Evolutionary conservation across 2,329 filamentous ascomycete species (phyloP).

Genomic region (Pseudogymnoascus sp.): DNA sequence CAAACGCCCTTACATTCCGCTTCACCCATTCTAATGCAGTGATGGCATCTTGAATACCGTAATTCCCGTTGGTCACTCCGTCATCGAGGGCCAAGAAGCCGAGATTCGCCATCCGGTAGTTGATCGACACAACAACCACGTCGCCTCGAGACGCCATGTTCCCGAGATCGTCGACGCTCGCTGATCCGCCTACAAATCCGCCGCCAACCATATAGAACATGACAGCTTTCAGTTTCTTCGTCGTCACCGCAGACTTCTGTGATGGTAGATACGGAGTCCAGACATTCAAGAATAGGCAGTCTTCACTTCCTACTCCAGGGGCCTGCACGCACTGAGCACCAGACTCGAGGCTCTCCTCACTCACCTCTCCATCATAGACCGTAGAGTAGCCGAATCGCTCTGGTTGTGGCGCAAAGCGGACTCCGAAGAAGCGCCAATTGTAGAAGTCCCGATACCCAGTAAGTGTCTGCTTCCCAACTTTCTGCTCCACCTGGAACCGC

Average conservation of each 20-base stretch:
- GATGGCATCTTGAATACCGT: conserved; percentile 8
- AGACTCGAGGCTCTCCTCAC: conserved; percentile 36
- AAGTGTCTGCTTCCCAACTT: conserved; percentile 35
- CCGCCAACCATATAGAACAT: conserved; percentile 25
- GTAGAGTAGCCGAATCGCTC: conserved; percentile 31
- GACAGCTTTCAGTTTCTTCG: conserved; percentile 25
- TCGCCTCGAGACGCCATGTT: conserved; percentile 24
- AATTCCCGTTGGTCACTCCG: conserved; percentile 38
- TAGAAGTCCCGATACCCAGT: conserved; percentile 44
- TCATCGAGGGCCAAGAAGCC: conserved; percentile 39
- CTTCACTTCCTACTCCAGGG: conserved; percentile 26
- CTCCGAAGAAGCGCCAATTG: conserved; percentile 32
- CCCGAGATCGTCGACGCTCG: conserved; percentile 22
- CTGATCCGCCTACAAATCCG: conserved; percentile 27
- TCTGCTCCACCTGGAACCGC: conserved; percentile 31
- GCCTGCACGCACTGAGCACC: conserved; percentile 38
- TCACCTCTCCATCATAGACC: conserved; percentile 35
- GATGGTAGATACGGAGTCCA: conserved; percentile 30
- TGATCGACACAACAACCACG: conserved; percentile 23
- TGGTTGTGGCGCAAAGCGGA: conserved; percentile 21
- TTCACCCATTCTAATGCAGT: conserved; percentile 35
- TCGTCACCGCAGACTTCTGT: conserved; percentile 39
- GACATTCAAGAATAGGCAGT: conserved; percentile 27
- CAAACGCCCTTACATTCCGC: conserved; percentile 36
- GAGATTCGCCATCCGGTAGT: conserved; percentile 22